Conservation (phyloP, 768 basidiomycete species). For the Strobilomyces echinocephalus region DNA sequence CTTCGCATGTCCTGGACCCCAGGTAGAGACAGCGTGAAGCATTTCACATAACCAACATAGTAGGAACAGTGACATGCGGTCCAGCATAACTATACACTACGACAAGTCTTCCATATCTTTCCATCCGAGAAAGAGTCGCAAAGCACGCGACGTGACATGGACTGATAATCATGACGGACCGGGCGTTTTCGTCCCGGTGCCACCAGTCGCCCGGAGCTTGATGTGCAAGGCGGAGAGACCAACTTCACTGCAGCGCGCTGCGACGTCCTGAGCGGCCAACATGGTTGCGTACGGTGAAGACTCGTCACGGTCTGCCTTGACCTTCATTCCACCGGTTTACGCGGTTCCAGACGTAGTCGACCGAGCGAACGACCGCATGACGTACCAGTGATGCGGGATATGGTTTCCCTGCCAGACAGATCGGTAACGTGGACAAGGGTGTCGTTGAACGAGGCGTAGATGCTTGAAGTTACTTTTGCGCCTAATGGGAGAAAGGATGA, state of each 20-base stretch:
- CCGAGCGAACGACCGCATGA: constrained; percentile 1
- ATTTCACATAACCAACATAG: too few species aligned
- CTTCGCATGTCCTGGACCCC: too few species aligned
- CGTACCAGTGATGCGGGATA: constrained; percentile 94
- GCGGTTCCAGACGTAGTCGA: not conserved
- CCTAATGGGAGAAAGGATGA: not conserved
- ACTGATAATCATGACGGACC: too few species aligned
- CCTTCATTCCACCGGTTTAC: constrained; percentile 91
- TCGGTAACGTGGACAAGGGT: constrained; percentile 99
- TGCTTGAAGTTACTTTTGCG: not conserved
- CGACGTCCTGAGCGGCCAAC: constrained; percentile 98
- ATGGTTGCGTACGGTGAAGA: constrained; percentile 98
- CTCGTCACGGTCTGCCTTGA: constrained; percentile 99
- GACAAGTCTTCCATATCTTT: too few species aligned
- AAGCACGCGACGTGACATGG: too few species aligned
- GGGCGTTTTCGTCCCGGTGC: constrained; percentile 98
- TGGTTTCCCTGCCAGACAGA: constrained; percentile 98
- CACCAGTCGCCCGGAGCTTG: constrained; percentile 97
- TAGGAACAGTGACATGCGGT: too few species aligned
- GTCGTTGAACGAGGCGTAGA: constrained; percentile 97
- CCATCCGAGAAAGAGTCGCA: too few species aligned
- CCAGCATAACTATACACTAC: too few species aligned
- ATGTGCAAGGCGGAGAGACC: constrained; percentile 98
- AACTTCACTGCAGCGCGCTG: constrained; percentile 93
- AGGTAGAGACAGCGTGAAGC: too few species aligned